phyloP scores from a whole-genome alignment of 2,329 filamentous ascomycete genomes.

The Phoma herbarum region DNA sequence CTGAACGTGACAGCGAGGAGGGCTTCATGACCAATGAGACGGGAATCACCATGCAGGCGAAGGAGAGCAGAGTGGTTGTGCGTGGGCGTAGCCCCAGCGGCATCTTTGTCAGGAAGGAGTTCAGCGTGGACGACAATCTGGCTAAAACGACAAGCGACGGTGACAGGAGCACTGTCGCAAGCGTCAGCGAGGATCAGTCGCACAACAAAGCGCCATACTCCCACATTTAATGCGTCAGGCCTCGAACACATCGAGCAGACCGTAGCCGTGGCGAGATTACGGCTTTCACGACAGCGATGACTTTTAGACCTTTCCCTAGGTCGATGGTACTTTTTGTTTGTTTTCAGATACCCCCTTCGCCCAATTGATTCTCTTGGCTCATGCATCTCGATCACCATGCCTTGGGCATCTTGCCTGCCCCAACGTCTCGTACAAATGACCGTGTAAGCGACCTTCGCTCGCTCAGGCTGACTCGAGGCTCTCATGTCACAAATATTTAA shows the following conservation, averaged over 20 bases:
- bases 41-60: neutral
- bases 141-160: conserved; percentile 18
- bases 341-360: conserved; percentile 8
- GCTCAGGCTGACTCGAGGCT: no score
- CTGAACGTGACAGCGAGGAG: conserved; percentile 32
- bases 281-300: neutral
- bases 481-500: no score
- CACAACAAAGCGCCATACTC: conserved; percentile 26
- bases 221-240: conserved; percentile 23
- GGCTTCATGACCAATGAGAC: conserved; percentile 15
- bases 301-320: neutral
- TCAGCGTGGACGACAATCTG: conserved; percentile 25
- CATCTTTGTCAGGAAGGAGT: conserved; percentile 35
- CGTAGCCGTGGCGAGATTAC: neutral
- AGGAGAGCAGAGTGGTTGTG: neutral
- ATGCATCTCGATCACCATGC: no score
- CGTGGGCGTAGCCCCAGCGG: conserved; percentile 24
- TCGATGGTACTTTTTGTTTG: neutral
- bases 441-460: no score
- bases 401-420: no score
- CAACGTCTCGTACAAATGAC: no score
- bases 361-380: neutral
- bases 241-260: neutral
- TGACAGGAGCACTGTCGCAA: conserved; percentile 20
- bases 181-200: conserved; percentile 24